phyloP scores from a whole-genome alignment of 495 filamentous ascomycete genomes.

The Penicillium pancosmium region DNA sequence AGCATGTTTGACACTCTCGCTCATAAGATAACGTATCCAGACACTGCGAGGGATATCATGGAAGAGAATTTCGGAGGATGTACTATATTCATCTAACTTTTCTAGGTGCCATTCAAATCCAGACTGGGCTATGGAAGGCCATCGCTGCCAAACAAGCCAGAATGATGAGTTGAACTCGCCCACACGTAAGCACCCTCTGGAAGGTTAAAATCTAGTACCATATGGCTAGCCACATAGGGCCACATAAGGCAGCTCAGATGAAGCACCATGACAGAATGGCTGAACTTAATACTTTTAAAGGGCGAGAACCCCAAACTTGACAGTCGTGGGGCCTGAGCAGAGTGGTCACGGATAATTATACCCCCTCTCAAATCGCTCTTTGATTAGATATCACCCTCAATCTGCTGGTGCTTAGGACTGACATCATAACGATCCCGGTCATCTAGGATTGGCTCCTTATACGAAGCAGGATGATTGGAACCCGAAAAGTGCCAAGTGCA shows the following conservation, averaged over 20 bases:
- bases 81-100: too few relatives aligned
- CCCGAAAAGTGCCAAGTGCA: background rate
- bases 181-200: background rate
- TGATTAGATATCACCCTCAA: background rate
- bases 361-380: too few relatives aligned
- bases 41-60: too few relatives aligned
- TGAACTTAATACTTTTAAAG: background rate
- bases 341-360: background rate
- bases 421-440: background rate
- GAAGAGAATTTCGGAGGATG: too few relatives aligned
- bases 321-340: background rate
- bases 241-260: background rate
- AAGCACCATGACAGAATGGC: slow-evolving; percentile 1
- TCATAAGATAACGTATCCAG: too few relatives aligned
- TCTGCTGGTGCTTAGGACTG: background rate
- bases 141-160: too few relatives aligned
- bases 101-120: too few relatives aligned
- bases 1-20: too few relatives aligned
- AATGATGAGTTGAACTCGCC: too few relatives aligned
- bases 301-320: background rate
- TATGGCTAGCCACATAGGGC: background rate
- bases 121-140: too few relatives aligned
- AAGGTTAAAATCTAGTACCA: background rate
- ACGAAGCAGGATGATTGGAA: background rate
- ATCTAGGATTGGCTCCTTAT: background rate